These are phyloP conservation scores for Pulicaria dysenterica DNA, from an alignment of 129 eudicot species.

Conservation along the genomic window DNA sequence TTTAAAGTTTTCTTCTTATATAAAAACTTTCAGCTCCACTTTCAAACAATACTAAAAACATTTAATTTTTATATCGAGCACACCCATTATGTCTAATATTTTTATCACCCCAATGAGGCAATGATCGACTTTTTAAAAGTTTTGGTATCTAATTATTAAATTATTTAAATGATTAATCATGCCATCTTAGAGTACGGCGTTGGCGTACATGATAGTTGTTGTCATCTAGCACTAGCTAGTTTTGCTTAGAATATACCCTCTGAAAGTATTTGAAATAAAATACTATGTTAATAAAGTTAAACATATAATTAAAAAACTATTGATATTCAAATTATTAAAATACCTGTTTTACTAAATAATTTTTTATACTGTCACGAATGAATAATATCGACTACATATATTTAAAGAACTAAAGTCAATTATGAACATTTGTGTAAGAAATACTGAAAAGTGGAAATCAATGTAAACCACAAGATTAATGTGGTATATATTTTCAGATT, in stretches of 20 bases:
- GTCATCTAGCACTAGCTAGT: conserved; percentile 27
- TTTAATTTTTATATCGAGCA: no score
- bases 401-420: not conserved
- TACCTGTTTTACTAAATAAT: not conserved
- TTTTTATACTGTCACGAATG: conserved; percentile 4
- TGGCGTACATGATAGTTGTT: conserved; percentile 21
- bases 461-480: not conserved
- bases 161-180: conserved; percentile 6
- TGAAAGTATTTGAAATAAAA: no score
- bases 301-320: no score
- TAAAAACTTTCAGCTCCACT: no score
- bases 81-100: not conserved
- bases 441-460: no score
- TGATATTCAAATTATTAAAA: no score
- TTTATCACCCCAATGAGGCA: not conserved
- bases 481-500: not conserved
- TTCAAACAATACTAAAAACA: no score
- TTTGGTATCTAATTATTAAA: no score
- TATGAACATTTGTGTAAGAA: not conserved
- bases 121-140: not conserved
- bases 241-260: conserved; percentile 26
- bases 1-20: no score
- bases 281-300: no score
- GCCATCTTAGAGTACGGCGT: conserved; percentile 27
- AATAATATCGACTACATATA: not conserved